Percentiles rank a stretch among this genome's conserved stretches.
Conservation (phyloP, 176 grass and related monocot genomes). For the Lolium perenne region DNA sequence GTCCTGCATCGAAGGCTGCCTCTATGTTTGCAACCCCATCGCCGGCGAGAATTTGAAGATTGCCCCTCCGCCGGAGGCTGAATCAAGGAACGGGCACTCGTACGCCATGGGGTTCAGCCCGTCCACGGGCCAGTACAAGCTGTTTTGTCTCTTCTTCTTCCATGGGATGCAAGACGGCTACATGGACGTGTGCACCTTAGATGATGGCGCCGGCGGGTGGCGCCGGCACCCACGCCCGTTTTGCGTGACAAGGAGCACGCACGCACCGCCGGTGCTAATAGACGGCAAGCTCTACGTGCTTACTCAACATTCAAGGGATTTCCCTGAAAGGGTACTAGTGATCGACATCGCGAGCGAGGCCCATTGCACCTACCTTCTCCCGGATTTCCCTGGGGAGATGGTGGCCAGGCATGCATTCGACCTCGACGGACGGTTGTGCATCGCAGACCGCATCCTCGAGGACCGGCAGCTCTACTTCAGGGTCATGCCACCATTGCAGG, state of each 20-base stretch:
- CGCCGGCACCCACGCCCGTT: neutral
- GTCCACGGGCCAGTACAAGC: neutral
- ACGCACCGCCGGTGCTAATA: neutral
- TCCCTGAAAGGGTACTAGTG: neutral
- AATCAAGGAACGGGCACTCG: too few relatives aligned
- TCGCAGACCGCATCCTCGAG: neutral
- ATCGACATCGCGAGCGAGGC: neutral
- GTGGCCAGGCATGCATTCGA: neutral
- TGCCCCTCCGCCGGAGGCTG: neutral
- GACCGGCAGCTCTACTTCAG: neutral
- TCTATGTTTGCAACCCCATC: neutral
- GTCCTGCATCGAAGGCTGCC: too few relatives aligned
- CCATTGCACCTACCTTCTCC: neutral
- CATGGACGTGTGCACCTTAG: neutral
- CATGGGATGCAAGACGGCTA: neutral
- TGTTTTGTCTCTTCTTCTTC: neutral
- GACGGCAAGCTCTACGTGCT: neutral
- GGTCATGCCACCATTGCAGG: neutral
- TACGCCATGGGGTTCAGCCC: constrained; percentile 1
- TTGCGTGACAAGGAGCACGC: neutral
- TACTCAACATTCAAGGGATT: neutral
- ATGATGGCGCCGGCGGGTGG: neutral
- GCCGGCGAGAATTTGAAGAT: neutral
- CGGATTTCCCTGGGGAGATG: neutral
- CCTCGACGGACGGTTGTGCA: neutral